Percentiles rank a stretch among this genome's conserved stretches.
phyloP scores from a whole-genome alignment of 768 basidiomycete genomes.

The Lentinula sp. region DNA sequence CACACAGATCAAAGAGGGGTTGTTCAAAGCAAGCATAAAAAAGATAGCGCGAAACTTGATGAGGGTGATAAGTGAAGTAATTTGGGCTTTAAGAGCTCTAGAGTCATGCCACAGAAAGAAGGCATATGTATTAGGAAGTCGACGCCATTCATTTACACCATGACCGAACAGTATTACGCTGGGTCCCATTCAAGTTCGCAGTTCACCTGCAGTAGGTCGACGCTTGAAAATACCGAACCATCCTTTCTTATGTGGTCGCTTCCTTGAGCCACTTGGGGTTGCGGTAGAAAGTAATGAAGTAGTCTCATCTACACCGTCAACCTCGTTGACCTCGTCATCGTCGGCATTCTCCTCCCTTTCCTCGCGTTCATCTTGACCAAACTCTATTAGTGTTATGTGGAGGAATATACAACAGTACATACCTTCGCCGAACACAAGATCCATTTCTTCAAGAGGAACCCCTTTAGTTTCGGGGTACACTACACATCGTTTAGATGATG shows the following conservation, averaged over 20 bases:
- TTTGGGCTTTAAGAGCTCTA: too few relatives aligned
- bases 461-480: conserved; percentile 88
- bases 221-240: conserved; percentile 49
- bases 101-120: too few relatives aligned
- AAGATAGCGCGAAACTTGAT: too few relatives aligned
- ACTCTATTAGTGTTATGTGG: not conserved
- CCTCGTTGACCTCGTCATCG: conserved; percentile 40
- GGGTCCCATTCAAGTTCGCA: not conserved
- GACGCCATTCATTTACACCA: too few relatives aligned
- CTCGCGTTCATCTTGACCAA: conserved; percentile 33
- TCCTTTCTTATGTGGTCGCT: conserved; percentile 20
- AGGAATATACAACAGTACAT: conserved; percentile 5
- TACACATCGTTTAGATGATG: conserved; percentile 17
- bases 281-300: conserved; percentile 22
- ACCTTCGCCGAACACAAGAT: conserved; percentile 87
- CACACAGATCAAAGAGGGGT: not conserved
- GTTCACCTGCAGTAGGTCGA: not conserved
- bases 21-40: too few relatives aligned
- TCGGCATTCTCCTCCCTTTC: conserved; percentile 65
- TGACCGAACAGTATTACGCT: too few relatives aligned
- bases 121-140: too few relatives aligned
- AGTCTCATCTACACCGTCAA: conserved; percentile 43
- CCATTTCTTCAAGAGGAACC: conserved; percentile 87
- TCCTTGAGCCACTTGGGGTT: conserved; percentile 20
- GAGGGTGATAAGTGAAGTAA: too few relatives aligned